Base-by-base conservation (phyloP, 2,329 filamentous ascomycete genomes). In the Exophiala bonariae region DNA sequence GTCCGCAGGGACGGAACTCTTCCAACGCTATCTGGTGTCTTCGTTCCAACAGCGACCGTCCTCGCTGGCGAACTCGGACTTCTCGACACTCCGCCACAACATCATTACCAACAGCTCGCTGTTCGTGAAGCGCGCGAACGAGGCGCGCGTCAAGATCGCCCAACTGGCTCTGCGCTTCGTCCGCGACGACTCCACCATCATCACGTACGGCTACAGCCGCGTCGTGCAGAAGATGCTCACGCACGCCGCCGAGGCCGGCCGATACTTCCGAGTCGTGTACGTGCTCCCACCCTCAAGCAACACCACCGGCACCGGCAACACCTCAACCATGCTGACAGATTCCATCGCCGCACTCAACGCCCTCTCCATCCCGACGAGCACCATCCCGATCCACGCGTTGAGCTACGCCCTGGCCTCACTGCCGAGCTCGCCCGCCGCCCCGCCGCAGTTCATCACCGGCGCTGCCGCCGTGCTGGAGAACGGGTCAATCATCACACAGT, bases 1-100 rank as follows among this genome's bases (percentile, higher is more conserved):
- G 13, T 90, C 88, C 39, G 93, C 95, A 45, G 93, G 93, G 61
- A 96, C 91, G 50, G 91, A 96, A 67, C 82, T 97, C 49, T 97
- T 99, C 76, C 87, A 93, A 66, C 86, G 92, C 65, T 97, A 95
- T 70, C 82, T 99, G 59, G 86, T 96, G 61, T 83, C 84, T 47
- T 89, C 79, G 16, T 67, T 85, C 59, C 79, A 83, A 65, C 69
- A 52, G 74, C 79, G 13, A 60, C 77, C 19, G 58, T 75, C 17
- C 73, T 76, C 2, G 70, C 45, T 53, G 1, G 49, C 54, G 18
- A 54, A 70, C 8, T 77, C 76, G n/a, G 84, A 87, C 63, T 97
- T 97, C 68, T 87, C 91, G 54, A 82, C 85, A 41, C 86, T 95
- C 46, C 79, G 90, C 52, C 82, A 85, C 62, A 89, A 96, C 70